These are phyloP conservation scores for Periconia sp. DNA, from an alignment of 2,329 filamentous ascomycete species.

Conservation along the genomic window DNA sequence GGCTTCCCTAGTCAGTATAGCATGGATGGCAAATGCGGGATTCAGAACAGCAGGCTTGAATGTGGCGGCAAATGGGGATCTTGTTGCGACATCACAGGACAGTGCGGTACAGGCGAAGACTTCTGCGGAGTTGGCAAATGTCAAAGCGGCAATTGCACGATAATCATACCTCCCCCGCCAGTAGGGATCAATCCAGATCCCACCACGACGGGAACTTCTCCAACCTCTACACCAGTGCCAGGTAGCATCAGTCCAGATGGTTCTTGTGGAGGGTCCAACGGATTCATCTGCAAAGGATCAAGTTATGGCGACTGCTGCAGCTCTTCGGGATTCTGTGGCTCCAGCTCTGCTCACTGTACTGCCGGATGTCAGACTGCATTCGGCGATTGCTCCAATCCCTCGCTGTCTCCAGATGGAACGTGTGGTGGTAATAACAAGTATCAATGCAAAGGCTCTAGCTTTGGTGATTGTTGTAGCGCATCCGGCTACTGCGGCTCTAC, in stretches of 20 bases:
- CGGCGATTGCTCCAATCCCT: constrained; percentile 5
- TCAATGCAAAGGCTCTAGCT: constrained; percentile 12
- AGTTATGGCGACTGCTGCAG: constrained; percentile 7
- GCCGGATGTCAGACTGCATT: constrained; percentile 19
- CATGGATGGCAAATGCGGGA: constrained; percentile 12
- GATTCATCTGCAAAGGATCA: constrained; percentile 7
- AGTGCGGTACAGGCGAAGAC: constrained; percentile 11
- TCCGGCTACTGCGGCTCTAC: constrained; percentile 17
- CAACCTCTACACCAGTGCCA: constrained; percentile 1
- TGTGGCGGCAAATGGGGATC: constrained; percentile 15
- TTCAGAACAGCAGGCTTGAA: constrained; percentile 6
- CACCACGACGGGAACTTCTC: neutral
- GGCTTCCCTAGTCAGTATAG: constrained; percentile 16
- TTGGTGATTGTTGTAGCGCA: constrained; percentile 16
- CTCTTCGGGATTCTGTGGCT: constrained; percentile 3
- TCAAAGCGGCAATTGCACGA: constrained; percentile 13
- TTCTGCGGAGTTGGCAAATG: constrained; percentile 13
- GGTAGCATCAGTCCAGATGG: constrained; percentile 9
- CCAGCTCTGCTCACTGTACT: constrained; percentile 15
- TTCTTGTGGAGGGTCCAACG: constrained; percentile 6
- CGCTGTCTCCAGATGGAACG: constrained; percentile 11
- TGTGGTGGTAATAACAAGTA: constrained; percentile 12
- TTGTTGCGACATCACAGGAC: constrained; percentile 8
- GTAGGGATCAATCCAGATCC: neutral
- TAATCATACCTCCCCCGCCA: neutral